phyloP scores from a whole-genome alignment of 805 yeast species.

The Hanseniaspora guilliermondii region DNA sequence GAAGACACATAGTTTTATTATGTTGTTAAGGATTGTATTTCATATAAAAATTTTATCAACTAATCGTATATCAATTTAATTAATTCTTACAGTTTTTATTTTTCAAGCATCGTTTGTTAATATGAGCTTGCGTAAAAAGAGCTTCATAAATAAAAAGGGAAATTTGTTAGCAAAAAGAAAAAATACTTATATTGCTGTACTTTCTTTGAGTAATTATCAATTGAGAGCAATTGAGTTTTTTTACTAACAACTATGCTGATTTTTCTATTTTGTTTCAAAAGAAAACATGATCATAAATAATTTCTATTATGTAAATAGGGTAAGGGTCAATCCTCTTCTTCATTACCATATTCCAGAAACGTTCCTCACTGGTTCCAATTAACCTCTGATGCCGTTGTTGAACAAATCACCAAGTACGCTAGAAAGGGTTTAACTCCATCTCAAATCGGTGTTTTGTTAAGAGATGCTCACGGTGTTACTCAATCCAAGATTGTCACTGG shows the following conservation, averaged over 20 bases:
- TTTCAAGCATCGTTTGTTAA: neutral
- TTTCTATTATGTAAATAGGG: slow-evolving; percentile 43
- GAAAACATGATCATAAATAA: neutral
- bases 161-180: neutral
- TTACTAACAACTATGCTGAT: slow-evolving; percentile 9
- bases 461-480: slow-evolving; percentile 99
- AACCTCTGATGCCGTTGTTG: slow-evolving; percentile 88
- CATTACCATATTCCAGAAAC: slow-evolving; percentile 97
- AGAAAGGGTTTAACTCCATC: slow-evolving; percentile 99
- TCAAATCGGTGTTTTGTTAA: slow-evolving; percentile 96
- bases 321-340: slow-evolving; percentile 98
- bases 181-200: neutral
- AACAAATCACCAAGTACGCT: slow-evolving; percentile 97
- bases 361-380: slow-evolving; percentile 99
- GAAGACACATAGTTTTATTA: no score
- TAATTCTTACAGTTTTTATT: neutral
- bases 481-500: slow-evolving; percentile 96
- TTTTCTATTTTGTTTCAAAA: neutral
- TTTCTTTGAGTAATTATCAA: neutral
- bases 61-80: no score
- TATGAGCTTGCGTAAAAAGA: neutral
- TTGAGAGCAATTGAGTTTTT: slow-evolving; percentile 9
- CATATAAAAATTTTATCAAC: no score
- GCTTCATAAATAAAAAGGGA: neutral
- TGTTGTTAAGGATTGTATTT: no score